Base-by-base conservation (phyloP, 2,329 filamentous ascomycete genomes). In the Apiospora rasikravindrae region DNA sequence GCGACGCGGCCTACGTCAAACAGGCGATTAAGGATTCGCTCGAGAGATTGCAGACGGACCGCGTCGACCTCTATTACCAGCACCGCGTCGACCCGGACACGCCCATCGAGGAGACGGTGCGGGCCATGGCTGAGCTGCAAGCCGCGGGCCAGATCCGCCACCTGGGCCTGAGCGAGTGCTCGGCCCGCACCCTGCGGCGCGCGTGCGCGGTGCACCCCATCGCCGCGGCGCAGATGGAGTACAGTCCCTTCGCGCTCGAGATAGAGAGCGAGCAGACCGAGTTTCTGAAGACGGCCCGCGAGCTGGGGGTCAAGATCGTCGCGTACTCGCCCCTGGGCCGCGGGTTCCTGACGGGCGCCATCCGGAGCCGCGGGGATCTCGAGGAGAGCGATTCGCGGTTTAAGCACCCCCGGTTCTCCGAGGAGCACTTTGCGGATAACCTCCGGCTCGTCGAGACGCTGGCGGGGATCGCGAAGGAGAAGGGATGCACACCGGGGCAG, bases 61-160 rank as follows among this genome's bases (percentile, higher is more conserved):
- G 84, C 73, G 86, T 90, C 73, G 88, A 90, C 75, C 81, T 90
- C n/a, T 83, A 87, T 73, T 87, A 87, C 78, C 84, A 85, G 69
- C 86, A 88, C 74, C 82, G 86, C 11, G 76, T 86, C 24, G 86
- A 88, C 73, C 77, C 81, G 4, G 77, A 80, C n/a, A 84, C 82
- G 1, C 84, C 85, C 0, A 81, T 83, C 45, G 84, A 86, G 77
- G 83, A 87, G 75, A 88, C 87, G 0, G 81, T 88, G 0, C 77
- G 82, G 68, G 86, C 84, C 47, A 82, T 89, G 84, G 83, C 77
- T 0, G 80, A 85, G 73, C 80, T 87, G n/a, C 84, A 83, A 77
- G 79, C 73, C 69, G 85, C 85, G 76, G 86, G 87, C 74, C 88
- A 88, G 78, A 85, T 89, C 74, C 84, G 83, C 71, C 83, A 88